Evolutionary conservation across 768 basidiomycete species (phyloP), one percentile per base, ranked within the genome.

Genomic region (Termitomyces bulborhizus): DNA sequence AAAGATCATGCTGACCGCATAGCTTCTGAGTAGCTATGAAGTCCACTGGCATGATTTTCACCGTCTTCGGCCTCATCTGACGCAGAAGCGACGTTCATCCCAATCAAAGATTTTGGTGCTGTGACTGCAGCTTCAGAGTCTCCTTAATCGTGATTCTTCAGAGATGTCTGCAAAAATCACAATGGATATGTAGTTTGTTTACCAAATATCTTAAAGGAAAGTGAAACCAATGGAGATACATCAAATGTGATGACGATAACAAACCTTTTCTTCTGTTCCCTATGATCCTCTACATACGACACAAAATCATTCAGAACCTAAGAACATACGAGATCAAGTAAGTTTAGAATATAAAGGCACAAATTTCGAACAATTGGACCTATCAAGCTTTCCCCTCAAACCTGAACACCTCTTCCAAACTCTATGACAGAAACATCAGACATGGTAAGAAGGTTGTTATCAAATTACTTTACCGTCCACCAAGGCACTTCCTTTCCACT

Each of bases 401-500:
- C 50, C 86, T 70, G 64, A 89, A 90, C 2, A 88, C 86, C 65
- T 89, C 86, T 58, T 86, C 81, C 34, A 80, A 59, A 29, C 76
- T 73, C 79, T 80, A 52, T 24, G 21, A 34, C 40, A 32, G 6
- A n/a, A 24, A 46, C 18, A 27, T 49, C 39, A 46, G 39, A 46
- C 21, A 7, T 15, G 27, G 9, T 39, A 21, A 13, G 24, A 11
- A 26, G 55, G 15, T 46, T 24, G 13, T 43, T 44, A n/a, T 42
- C 31, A 41, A 36, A 57, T 5, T 5, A 65, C 73, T 63, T 56
- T 39, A 84, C 83, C 69, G 71, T 75, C 84, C 83, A 83, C 90
- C 89, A 91, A 55, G 88, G 85, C 12, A 83, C 69, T 4, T 79
- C 81, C 24, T 75, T 76, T 11, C 81, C 87, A 57, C 87, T 89